Evolutionary conservation across 345 rosid species (phyloP).

Genomic region (Ceriops zippeliana): DNA sequence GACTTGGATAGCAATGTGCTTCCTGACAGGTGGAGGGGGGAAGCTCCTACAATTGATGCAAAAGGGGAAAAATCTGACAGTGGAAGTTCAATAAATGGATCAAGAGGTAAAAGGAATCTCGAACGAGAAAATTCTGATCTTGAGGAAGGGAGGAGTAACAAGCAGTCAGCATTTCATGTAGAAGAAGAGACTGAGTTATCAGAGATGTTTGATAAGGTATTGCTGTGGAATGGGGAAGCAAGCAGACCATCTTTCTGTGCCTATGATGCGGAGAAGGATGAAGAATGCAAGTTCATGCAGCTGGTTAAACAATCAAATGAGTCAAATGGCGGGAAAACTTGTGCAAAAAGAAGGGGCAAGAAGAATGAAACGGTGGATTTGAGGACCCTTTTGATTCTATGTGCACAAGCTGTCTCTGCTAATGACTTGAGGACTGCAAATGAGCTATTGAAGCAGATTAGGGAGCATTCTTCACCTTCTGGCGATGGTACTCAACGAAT

Average conservation of each 20-base stretch:
- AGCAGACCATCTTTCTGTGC: conserved; percentile 6
- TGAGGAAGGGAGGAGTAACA: conserved; percentile 53
- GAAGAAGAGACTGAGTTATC: conserved; percentile 64
- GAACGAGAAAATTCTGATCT: conserved; percentile 45
- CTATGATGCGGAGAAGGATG: conserved; percentile 5
- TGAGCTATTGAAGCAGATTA: conserved; percentile 21
- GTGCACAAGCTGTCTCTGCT: conserved; percentile 57
- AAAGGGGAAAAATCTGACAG: conserved; percentile 33
- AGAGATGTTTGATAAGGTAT: conserved; percentile 62
- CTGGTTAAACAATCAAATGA: conserved; percentile 38
- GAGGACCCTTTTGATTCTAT: conserved; percentile 66
- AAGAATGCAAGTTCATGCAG: conserved; percentile 16
- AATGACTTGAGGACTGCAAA: conserved; percentile 18
- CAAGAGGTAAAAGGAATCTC: conserved; percentile 53
- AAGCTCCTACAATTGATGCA: conserved; percentile 17
- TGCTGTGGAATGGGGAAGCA: conserved; percentile 36
- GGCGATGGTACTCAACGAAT: conserved; percentile 23
- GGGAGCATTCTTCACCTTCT: conserved; percentile 19
- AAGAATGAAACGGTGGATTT: conserved; percentile 77
- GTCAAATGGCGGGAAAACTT: conserved; percentile 40
- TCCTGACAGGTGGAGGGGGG: conserved; percentile 7
- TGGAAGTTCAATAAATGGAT: conserved; percentile 18
- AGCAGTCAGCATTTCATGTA: conserved; percentile 47
- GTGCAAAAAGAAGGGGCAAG: conserved; percentile 46
- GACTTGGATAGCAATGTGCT: conserved; percentile 25